Base-by-base conservation (phyloP, 805 yeast genomes). In the Maudiozyma turicensis region DNA sequence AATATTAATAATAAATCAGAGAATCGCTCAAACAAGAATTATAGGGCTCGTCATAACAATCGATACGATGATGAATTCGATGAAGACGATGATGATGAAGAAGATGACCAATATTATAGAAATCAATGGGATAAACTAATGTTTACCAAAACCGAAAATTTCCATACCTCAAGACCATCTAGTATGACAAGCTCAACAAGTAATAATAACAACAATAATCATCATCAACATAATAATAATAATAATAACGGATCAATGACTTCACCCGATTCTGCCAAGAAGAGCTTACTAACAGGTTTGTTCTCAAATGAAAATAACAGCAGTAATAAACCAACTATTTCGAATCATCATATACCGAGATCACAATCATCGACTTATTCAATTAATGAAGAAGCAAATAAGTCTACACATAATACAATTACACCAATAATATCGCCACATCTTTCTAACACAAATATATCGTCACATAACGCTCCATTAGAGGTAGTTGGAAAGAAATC, bases 51-150 rank as follows among this genome's bases (percentile, higher is more conserved):
- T 5, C 30, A 28, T 8, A 26, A 26, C 20, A 29, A 39, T 35
- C 14, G 3, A n/a, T 8, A 35, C 14, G 38, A 35, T 35, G 58
- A 58, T 14, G 58, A 55, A 15, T 51, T 13, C 14, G 42, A 50
- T 47, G 50, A 52, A 9, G 48, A 53, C 14, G 57, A 50, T 9
- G 55, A 53, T 10, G 52, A 53, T 43, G 65, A 61, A 15, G 66
- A 61, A 35, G 66, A 61, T 32, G 66, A 65, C 15, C 59, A 56
- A 46, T 64, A 58, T 48, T 63, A 61, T 45, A 58, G 57, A 43
- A 54, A 52, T 26, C 64, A 64, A 49, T 64, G 67, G 69, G 66
- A 63, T 44, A 60, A 60, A 44, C 47, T 65, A 14, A 43, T 63
- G 43, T 59, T 59, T 43, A 49, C 58, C 26, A 58, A 61, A 46